Evolutionary conservation across 75 land plant genomes (phyloP).

Genomic region (Isoetes taiwanensis): DNA sequence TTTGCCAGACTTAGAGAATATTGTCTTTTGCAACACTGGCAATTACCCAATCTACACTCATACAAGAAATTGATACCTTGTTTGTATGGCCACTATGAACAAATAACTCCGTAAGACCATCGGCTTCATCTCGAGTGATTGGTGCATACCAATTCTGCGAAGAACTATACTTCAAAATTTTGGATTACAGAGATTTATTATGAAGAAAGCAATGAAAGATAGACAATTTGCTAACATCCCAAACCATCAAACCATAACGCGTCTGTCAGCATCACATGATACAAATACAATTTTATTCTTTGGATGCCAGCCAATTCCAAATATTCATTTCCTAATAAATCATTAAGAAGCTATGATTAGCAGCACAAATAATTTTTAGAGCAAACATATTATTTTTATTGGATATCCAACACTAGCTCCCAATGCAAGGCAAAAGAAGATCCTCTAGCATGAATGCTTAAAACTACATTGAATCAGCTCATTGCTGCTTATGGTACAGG

Average conservation of each 20-base stretch:
- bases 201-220: neutral
- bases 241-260: slow-evolving; percentile 3
- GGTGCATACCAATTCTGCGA: neutral
- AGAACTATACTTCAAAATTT: neutral
- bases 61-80: neutral
- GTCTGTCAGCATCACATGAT: neutral
- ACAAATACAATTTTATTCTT: neutral
- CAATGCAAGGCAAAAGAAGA: too few relatives aligned
- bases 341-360: too few relatives aligned
- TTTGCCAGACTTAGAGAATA: slow-evolving; percentile 4
- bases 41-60: neutral
- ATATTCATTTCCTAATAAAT: too few relatives aligned
- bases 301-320: slow-evolving; percentile 1
- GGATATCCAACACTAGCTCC: too few relatives aligned
- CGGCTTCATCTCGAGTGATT: neutral
- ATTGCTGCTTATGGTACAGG: too few relatives aligned
- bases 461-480: too few relatives aligned
- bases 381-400: too few relatives aligned
- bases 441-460: too few relatives aligned
- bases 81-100: slow-evolving; percentile 1
- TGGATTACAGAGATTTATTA: neutral
- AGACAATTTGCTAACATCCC: neutral
- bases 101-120: slow-evolving; percentile 5
- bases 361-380: too few relatives aligned
- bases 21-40: slow-evolving; percentile 1